phyloP scores from a whole-genome alignment of 768 basidiomycete genomes.

The Tricholoma terreum region DNA sequence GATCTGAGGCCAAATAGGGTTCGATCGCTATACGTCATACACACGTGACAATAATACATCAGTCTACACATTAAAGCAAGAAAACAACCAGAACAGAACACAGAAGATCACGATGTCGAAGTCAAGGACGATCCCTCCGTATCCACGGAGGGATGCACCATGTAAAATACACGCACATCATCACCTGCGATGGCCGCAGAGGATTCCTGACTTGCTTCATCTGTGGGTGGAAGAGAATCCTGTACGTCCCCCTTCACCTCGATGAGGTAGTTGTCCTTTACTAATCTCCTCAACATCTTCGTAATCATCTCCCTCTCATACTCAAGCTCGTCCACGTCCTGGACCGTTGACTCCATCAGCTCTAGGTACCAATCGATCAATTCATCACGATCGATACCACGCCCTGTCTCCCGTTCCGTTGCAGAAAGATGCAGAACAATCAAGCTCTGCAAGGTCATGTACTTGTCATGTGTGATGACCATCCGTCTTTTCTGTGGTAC shows the following conservation, averaged over 20 bases:
- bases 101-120: conserved; percentile 22
- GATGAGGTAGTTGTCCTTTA: conserved; percentile 89
- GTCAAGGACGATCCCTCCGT: conserved; percentile 54
- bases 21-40: too few relatives aligned
- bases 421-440: conserved; percentile 80
- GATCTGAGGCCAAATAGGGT: too few relatives aligned
- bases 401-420: conserved; percentile 70
- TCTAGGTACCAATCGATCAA: conserved; percentile 98
- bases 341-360: conserved; percentile 76
- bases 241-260: conserved; percentile 83
- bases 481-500: conserved; percentile 66
- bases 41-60: not conserved
- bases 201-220: conserved; percentile 55
- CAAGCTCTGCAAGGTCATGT: conserved; percentile 84
- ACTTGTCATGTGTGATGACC: conserved; percentile 95
- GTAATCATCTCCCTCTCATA: conserved; percentile 87
- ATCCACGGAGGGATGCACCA: conserved; percentile 89
- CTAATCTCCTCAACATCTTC: conserved; percentile 85
- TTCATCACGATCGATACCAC: conserved; percentile 84
- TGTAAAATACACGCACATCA: conserved; percentile 73
- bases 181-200: conserved; percentile 48
- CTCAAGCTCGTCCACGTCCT: conserved; percentile 83
- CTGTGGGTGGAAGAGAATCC: conserved; percentile 68
- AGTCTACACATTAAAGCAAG: conserved; percentile 16
- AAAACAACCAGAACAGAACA: conserved; percentile 4